These are phyloP conservation scores for Rhodomyrtus tomentosa DNA, from an alignment of 345 rosid genomes.

Conservation along the genomic window DNA sequence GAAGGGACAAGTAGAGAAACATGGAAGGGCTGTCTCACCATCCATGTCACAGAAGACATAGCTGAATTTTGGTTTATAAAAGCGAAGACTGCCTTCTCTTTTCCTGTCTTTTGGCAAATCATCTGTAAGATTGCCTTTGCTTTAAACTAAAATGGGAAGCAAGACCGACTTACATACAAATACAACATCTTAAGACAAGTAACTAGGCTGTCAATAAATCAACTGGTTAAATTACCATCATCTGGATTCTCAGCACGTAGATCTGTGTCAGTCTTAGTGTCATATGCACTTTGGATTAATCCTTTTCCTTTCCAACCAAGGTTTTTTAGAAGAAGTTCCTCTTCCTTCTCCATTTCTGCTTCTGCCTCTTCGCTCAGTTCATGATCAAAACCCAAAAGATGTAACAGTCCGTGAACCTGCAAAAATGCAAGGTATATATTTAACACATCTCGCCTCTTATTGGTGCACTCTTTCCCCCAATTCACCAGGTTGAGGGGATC, in stretches of 20 bases:
- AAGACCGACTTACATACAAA: background rate
- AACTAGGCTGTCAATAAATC: background rate
- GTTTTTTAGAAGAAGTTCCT: slow-evolving; percentile 55
- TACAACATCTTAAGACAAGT: background rate
- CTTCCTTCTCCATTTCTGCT: slow-evolving; percentile 91
- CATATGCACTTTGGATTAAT: slow-evolving; percentile 73
- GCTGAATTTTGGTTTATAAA: slow-evolving; percentile 84
- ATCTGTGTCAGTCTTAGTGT: slow-evolving; percentile 23
- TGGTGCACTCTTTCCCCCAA: background rate
- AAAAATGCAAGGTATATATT: background rate
- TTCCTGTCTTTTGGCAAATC: slow-evolving; percentile 72
- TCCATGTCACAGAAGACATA: slow-evolving; percentile 98
- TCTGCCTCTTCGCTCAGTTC: slow-evolving; percentile 91
- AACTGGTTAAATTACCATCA: slow-evolving; percentile 45
- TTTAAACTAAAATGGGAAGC: background rate
- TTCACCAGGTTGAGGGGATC: background rate
- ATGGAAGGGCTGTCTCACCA: slow-evolving; percentile 40
- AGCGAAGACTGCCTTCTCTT: slow-evolving; percentile 71
- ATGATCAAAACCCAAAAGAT: slow-evolving; percentile 93
- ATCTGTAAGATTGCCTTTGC: slow-evolving; percentile 25
- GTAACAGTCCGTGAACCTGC: slow-evolving; percentile 92
- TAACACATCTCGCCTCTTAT: background rate
- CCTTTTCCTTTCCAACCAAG: slow-evolving; percentile 98
- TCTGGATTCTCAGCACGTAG: slow-evolving; percentile 29
- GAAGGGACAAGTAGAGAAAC: background rate